Base-by-base conservation (phyloP, 768 basidiomycete species). In the Lactarius hengduanensis region DNA sequence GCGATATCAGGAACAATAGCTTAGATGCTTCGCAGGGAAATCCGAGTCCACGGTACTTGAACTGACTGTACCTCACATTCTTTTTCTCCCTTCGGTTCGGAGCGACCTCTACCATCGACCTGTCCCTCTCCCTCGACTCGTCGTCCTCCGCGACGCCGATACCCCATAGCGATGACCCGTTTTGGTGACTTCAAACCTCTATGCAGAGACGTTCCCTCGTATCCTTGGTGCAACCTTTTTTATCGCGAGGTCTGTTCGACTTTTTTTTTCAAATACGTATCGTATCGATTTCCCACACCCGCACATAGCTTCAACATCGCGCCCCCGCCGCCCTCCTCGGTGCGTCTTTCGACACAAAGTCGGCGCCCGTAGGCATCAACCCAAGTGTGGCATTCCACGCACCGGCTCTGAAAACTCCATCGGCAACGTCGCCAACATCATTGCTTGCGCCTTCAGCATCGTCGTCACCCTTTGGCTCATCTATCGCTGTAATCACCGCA, bases 181-280 rank as follows among this genome's bases (percentile, higher is more conserved):
- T 92, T 93, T 74, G 91, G 91, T 66, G 88, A 91, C 73, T 93
- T 91, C 76, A 75, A 80, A 73, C 78, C 84, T 22, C 79, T 91
- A 60, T 94, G 93, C 76, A 78, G 80, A 50, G 77, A 84, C 53
- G 83, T 84, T 10, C 92, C 92, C 1, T 91, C 89, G 56, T 90
- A 96, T 73, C 86, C 95, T 0, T 91, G 92, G 86, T 98, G 96
- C 79, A 97, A 97, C 75, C 87, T 97, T 71, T 96, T 96, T 79
- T 94, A 94, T 78, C 84, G 85, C 66, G 94, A 96, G 81, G 88
- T 94, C 26, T 70, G 79, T 73, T 60, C 71, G 32, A 65, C 65
- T 9, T 40, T 64, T 62, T 30, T 66, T 65, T 38, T 34, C 36
- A 38, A 38, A 38, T 13, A 13, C 11, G 36, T 38, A 11, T 38